Conservation (phyloP, 805 yeast species). For the Saccharomycopsis guyanensis region DNA sequence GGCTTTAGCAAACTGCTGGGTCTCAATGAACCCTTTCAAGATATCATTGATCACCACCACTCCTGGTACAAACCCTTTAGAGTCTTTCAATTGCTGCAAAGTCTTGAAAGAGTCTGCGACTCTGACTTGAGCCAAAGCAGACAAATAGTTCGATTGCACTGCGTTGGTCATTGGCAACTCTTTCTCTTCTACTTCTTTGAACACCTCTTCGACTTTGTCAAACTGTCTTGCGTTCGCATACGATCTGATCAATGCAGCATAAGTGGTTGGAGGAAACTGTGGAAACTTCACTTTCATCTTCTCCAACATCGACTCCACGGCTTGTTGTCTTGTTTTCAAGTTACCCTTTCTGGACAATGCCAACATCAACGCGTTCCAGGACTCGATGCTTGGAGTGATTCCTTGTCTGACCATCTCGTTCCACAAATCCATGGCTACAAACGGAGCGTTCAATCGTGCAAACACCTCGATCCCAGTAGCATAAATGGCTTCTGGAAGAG, state of each 20-base stretch:
- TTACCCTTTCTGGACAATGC: slow-evolving; percentile 32
- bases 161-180: slow-evolving; percentile 24
- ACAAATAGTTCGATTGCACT: slow-evolving; percentile 23
- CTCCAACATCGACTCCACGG: slow-evolving; percentile 33
- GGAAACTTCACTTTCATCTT: slow-evolving; percentile 25
- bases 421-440: slow-evolving; percentile 41
- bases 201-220: slow-evolving; percentile 37
- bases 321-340: slow-evolving; percentile 26
- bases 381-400: slow-evolving; percentile 33
- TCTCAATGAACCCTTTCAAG: slow-evolving; percentile 35
- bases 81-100: slow-evolving; percentile 11
- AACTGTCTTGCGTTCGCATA: slow-evolving; percentile 38
- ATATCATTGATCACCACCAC: slow-evolving; percentile 46
- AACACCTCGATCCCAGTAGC: slow-evolving; percentile 40
- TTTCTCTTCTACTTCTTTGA: slow-evolving; percentile 23
- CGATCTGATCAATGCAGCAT: slow-evolving; percentile 40
- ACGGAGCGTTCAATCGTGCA: slow-evolving; percentile 30
- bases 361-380: slow-evolving; percentile 56
- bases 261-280: slow-evolving; percentile 34
- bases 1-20: slow-evolving; percentile 37
- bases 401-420: slow-evolving; percentile 37
- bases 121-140: slow-evolving; percentile 20
- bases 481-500: slow-evolving; percentile 35
- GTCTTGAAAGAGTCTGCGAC: slow-evolving; percentile 13
- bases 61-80: slow-evolving; percentile 35